phyloP scores from a whole-genome alignment of 2,329 filamentous ascomycete species.

The Arthrinium phaeospermum region DNA sequence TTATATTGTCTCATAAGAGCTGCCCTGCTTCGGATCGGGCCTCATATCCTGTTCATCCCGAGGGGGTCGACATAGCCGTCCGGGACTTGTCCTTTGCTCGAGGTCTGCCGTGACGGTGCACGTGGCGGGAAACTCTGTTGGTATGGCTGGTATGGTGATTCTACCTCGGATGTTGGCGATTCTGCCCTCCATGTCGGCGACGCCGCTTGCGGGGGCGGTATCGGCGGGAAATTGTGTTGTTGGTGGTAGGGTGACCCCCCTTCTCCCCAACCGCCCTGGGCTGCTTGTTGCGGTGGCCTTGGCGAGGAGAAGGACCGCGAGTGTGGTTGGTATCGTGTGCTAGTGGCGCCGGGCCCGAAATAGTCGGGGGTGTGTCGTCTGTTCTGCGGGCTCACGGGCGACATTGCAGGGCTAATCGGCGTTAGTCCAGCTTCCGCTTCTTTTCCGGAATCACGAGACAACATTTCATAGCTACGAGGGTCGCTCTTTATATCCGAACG shows the following conservation, averaged over 20 bases:
- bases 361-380: conserved; percentile 60
- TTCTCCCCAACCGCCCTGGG: conserved; percentile 42
- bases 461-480: conserved; percentile 78
- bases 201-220: conserved; percentile 20
- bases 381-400: conserved; percentile 36
- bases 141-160: conserved; percentile 6
- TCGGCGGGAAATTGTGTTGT: conserved; percentile 30
- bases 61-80: conserved; percentile 57
- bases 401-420: conserved; percentile 50
- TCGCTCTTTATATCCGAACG: conserved; percentile 61
- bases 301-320: conserved; percentile 62
- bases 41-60: conserved; percentile 60
- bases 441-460: conserved; percentile 62
- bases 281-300: conserved; percentile 48
- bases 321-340: conserved; percentile 58
- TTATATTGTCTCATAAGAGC: background rate
- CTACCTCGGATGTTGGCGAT: conserved; percentile 32
- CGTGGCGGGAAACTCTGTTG: conserved; percentile 24
- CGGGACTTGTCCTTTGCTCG: background rate
- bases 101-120: background rate
- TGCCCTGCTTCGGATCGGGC: background rate
- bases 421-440: conserved; percentile 56
- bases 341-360: conserved; percentile 59
- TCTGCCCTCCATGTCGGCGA: conserved; percentile 51
- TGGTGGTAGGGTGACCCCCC: conserved; percentile 9